Conservation (phyloP, 306 rosid genomes). For the Quercus suber region DNA sequence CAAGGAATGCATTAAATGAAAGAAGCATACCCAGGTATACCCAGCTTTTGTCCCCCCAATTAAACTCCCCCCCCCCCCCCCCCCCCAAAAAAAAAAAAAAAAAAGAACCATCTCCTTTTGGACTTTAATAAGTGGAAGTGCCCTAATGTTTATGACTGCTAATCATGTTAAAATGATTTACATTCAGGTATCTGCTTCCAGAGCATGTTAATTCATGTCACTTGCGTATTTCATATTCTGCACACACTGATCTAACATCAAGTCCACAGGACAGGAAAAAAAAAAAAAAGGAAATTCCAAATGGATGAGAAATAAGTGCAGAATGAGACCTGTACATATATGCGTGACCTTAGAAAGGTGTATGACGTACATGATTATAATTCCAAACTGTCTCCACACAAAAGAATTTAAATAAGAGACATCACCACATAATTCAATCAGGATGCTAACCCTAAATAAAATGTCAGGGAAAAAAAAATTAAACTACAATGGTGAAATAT, state of each 20-base stretch:
- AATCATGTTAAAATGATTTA: constrained; percentile 24
- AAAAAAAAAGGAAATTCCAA: constrained; percentile 42
- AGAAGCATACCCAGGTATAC: constrained; percentile 89
- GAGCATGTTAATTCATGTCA: constrained; percentile 78
- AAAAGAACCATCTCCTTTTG: neutral
- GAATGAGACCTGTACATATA: constrained; percentile 88
- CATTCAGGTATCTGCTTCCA: constrained; percentile 78
- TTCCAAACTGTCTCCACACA: constrained; percentile 91
- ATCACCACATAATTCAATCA: constrained; percentile 43
- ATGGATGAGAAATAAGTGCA: constrained; percentile 68
- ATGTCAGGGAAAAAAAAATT: constrained; percentile 11
- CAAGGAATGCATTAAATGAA: constrained; percentile 87
- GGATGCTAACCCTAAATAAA: constrained; percentile 39
- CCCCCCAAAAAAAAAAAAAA: neutral
- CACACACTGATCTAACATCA: constrained; percentile 91
- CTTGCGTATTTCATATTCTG: constrained; percentile 87
- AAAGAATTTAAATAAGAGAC: constrained; percentile 69
- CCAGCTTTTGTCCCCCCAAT: constrained; percentile 4
- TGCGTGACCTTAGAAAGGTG: constrained; percentile 80
- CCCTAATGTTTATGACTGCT: constrained; percentile 8
- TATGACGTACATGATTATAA: constrained; percentile 72
- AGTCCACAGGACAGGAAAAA: constrained; percentile 33
- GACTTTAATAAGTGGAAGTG: constrained; percentile 8
- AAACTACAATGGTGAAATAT: constrained; percentile 5
- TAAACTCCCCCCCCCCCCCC: neutral